These are phyloP conservation scores for Lobulomyces angularis DNA, from an alignment of 192 early-diverging fungal species.

Conservation along the genomic window DNA sequence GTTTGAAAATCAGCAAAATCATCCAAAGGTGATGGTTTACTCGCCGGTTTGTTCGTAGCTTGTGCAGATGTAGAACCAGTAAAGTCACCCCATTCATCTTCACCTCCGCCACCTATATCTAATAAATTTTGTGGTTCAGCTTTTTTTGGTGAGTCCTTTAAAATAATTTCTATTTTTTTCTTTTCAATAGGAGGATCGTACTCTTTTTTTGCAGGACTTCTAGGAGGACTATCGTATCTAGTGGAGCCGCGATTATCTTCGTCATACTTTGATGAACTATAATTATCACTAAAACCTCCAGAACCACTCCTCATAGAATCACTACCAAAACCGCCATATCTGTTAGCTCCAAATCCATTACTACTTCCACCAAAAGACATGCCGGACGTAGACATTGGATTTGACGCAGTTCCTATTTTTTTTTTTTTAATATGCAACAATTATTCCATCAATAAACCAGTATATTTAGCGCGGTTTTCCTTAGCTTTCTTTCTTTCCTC, in stretches of 20 bases:
- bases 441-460: conserved; percentile 45
- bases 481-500: conserved; percentile 81
- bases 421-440: too few relatives aligned
- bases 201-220: conserved; percentile 13
- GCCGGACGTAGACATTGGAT: too few relatives aligned
- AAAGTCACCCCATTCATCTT: conserved; percentile 77
- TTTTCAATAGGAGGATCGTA: conserved; percentile 1
- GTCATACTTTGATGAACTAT: conserved; percentile 14
- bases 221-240: conserved; percentile 12
- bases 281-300: conserved; percentile 19
- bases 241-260: conserved; percentile 8
- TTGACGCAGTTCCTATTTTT: too few relatives aligned
- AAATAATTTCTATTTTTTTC: conserved; percentile 1
- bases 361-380: conserved; percentile 18
- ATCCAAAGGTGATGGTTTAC: conserved; percentile 19
- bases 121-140: conserved; percentile 42
- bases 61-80: conserved; percentile 18
- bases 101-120: conserved; percentile 47
- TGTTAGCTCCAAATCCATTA: conserved; percentile 16
- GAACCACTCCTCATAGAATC: conserved; percentile 27
- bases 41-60: conserved; percentile 4
- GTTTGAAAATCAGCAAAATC: conserved; percentile 61
- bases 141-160: conserved; percentile 17
- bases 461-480: conserved; percentile 81
- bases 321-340: conserved; percentile 55